Conservation (phyloP, 1,139 yeast species). For the Nadsonia commutata region DNA sequence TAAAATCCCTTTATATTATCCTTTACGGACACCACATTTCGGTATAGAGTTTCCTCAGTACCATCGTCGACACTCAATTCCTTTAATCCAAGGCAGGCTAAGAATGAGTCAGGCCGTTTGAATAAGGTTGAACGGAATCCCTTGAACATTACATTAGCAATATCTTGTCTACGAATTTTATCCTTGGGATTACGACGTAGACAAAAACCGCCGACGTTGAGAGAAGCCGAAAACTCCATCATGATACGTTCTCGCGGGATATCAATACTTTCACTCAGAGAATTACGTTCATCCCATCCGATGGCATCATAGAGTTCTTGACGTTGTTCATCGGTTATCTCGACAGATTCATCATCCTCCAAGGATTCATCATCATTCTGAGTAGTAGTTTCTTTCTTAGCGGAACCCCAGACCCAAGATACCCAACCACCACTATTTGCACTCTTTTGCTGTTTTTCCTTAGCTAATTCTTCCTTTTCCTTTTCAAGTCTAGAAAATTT, state of each 20-base stretch:
- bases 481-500: not conserved
- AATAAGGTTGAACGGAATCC: constrained; percentile 62
- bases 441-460: constrained; percentile 7
- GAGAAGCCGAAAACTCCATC: constrained; percentile 49
- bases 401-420: constrained; percentile 26
- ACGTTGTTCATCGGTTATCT: constrained; percentile 30
- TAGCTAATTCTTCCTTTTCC: constrained; percentile 4
- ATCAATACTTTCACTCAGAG: constrained; percentile 38
- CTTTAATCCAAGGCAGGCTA: constrained; percentile 56
- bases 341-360: constrained; percentile 18
- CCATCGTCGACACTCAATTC: constrained; percentile 85
- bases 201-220: constrained; percentile 65
- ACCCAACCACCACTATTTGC: constrained; percentile 20
- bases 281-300: constrained; percentile 67
- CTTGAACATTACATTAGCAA: constrained; percentile 72
- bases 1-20: constrained; percentile 9
- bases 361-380: constrained; percentile 9
- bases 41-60: constrained; percentile 55
- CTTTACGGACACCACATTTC: constrained; percentile 84
- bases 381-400: constrained; percentile 10
- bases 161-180: constrained; percentile 23
- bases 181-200: constrained; percentile 30
- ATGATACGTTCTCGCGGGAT: constrained; percentile 63
- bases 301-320: constrained; percentile 85
- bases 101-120: constrained; percentile 69